A percentile compares a stretch with the other conserved stretches of the same genome.
Evolutionary conservation across 306 rosid species (phyloP).

Genomic region (Trichosanthes cucumerina): DNA sequence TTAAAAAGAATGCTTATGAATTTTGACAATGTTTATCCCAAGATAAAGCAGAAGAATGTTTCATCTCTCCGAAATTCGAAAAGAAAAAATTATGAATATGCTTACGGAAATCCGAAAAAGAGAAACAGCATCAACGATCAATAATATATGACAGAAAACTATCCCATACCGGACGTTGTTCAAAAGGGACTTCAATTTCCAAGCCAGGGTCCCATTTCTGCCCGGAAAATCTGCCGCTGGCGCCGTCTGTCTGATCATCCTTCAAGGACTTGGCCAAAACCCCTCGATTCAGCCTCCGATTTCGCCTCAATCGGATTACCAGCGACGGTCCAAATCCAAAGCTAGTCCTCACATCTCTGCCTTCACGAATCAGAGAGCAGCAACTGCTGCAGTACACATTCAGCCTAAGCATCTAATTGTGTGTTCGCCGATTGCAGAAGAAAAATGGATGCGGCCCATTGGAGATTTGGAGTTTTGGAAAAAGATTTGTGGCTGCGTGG

Average conservation of each 20-base stretch:
- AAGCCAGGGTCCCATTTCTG: conserved; percentile 80
- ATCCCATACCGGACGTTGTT: conserved; percentile 79
- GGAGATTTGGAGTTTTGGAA: background rate
- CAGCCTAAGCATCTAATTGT: conserved; percentile 47
- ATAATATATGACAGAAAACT: background rate
- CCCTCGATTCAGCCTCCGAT: conserved; percentile 22
- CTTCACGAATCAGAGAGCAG: conserved; percentile 31
- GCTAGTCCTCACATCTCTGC: conserved; percentile 33
- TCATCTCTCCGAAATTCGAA: background rate
- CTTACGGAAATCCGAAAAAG: background rate
- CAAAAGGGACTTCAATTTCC: conserved; percentile 88
- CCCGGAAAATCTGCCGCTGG: conserved; percentile 54
- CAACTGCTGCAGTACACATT: conserved; percentile 46
- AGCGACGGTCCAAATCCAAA: conserved; percentile 42
- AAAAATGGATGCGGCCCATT: background rate
- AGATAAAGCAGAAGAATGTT: background rate
- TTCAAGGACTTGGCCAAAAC: conserved; percentile 48
- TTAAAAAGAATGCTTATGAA: background rate
- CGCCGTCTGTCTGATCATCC: conserved; percentile 58
- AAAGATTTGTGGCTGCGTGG: background rate
- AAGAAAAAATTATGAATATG: background rate
- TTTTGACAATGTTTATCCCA: background rate
- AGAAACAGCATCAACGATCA: background rate
- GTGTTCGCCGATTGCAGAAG: background rate
- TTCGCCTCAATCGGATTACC: conserved; percentile 29